Base-by-base conservation (phyloP, 2,329 filamentous ascomycete genomes). In the Fusarium lateritium region DNA sequence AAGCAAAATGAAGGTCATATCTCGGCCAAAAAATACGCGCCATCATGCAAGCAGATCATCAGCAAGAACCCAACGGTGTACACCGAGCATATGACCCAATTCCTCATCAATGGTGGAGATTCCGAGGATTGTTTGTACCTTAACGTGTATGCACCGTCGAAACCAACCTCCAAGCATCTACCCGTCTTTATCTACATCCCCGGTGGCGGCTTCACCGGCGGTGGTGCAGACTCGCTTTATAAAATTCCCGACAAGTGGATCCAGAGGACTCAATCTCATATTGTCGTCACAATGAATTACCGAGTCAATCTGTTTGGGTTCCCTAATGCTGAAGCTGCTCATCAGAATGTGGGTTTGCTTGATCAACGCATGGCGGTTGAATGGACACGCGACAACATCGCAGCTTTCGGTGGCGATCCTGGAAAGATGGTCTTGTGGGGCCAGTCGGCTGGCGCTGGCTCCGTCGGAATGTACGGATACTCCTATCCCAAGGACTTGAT, bases 351-450 rank as follows among this genome's bases (percentile, higher is more conserved):
- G 3, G 59, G 59, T 2, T 4, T 62, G 3, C 47, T 62, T 0
- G 59, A 62, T 19, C 57, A 62, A n/a, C 57, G 59, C 28, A 62
- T 62, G 59, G 59, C 62, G 2, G 59, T 62, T 21, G 57, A 62
- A 14, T 62, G 59, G 59, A n/a, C 43, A 9, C 57, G 42, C 1
- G 59, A 62, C 10, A 62, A 62, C 11, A 46, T 62, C 0, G 34
- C 9, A 2, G 57, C 42, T 0, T 62, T 62, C 9, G 57, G 59
- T 1, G 59, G 59, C 1, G 47, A 62, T 0, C 17, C 42, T 2
- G 17, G 62, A 0, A 39, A 21, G 7, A 62, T 62, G 59, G 33
- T 39, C 6, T 47, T 62, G 5, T 62, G 59, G 59, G 59, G 59
- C 2, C 59, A 62, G 4, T 62, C 59, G 8, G 59, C 59, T 5